phyloP scores from a whole-genome alignment of 2,329 filamentous ascomycete genomes.

The Truncatella angustata region DNA sequence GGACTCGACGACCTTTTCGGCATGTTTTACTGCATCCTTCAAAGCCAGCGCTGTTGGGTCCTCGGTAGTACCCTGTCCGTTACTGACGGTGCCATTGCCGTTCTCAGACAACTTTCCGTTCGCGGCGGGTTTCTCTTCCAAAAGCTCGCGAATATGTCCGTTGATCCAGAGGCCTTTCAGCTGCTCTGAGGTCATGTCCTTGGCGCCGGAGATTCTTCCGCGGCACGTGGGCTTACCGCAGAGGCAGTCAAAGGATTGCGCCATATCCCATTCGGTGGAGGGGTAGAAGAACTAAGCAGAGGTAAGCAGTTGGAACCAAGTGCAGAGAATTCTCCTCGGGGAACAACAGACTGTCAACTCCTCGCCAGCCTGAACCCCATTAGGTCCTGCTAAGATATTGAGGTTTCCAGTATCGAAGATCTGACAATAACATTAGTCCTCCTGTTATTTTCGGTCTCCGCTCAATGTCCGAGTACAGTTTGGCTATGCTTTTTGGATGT shows the following conservation, averaged over 20 bases:
- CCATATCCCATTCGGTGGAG: constrained; percentile 73
- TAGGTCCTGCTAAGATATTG: constrained; percentile 56
- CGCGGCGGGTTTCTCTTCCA: constrained; percentile 37
- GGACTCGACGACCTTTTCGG: constrained; percentile 46
- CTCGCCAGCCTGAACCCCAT: constrained; percentile 52
- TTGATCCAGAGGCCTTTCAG: constrained; percentile 62
- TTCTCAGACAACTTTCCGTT: constrained; percentile 18
- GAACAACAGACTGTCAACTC: constrained; percentile 51
- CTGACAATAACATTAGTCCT: constrained; percentile 32
- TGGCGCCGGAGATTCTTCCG: constrained; percentile 62
- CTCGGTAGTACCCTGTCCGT: constrained; percentile 8
- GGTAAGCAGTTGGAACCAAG: not conserved
- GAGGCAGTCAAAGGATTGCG: constrained; percentile 66
- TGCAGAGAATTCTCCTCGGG: not conserved
- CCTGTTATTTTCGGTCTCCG: not conserved
- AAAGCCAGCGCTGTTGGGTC: constrained; percentile 43
- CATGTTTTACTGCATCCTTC: constrained; percentile 40
- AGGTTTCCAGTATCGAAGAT: constrained; percentile 59
- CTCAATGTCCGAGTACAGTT: not conserved
- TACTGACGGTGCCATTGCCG: constrained; percentile 8
- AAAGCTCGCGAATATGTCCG: constrained; percentile 56
- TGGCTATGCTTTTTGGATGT: not conserved
- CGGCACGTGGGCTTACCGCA: constrained; percentile 58
- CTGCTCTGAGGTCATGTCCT: constrained; percentile 52
- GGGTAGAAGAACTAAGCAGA: constrained; percentile 66